These are phyloP conservation scores for Cicer bijugum DNA, from an alignment of 306 rosid genomes.

Conservation along the genomic window DNA sequence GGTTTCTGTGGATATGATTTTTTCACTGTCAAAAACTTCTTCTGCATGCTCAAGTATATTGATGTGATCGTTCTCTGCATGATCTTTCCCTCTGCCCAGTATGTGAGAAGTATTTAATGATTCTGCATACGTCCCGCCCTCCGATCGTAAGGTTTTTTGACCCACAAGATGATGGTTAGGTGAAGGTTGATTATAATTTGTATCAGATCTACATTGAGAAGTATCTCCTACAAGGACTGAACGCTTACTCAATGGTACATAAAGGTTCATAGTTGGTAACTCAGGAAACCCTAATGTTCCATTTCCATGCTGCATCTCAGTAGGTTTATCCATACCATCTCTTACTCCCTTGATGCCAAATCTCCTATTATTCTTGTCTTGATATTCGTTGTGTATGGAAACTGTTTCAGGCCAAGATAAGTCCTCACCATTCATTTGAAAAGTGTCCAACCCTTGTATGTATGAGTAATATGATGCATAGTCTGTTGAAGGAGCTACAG, in stretches of 20 bases:
- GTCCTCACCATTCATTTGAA: constrained; percentile 59
- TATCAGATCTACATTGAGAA: constrained; percentile 44
- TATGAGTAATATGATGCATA: constrained; percentile 46
- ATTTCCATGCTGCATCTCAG: constrained; percentile 48
- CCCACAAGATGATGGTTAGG: constrained; percentile 43
- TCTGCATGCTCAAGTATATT: constrained; percentile 45
- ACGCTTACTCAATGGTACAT: constrained; percentile 47
- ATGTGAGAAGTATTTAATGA: constrained; percentile 44
- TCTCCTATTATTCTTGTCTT: constrained; percentile 46
- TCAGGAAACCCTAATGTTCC: constrained; percentile 46
- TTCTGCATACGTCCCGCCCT: constrained; percentile 44
- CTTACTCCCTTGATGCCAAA: constrained; percentile 46
- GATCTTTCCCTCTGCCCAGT: constrained; percentile 46
- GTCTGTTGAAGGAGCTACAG: constrained; percentile 51
- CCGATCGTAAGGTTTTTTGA: constrained; percentile 48
- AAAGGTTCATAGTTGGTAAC: constrained; percentile 47
- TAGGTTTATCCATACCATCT: constrained; percentile 43
- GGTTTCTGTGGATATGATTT: constrained; percentile 43
- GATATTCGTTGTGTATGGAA: constrained; percentile 45
- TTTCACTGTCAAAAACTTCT: constrained; percentile 42
- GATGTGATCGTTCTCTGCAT: constrained; percentile 40
- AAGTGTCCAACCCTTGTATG: constrained; percentile 48
- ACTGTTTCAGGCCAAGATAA: constrained; percentile 57
- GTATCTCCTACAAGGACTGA: constrained; percentile 46
- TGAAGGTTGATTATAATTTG: constrained; percentile 44